Percentiles rank a stretch among this genome's conserved stretches.
phyloP scores from a whole-genome alignment of 2,329 filamentous ascomycete species.

The Mollisiaceae sp. region DNA sequence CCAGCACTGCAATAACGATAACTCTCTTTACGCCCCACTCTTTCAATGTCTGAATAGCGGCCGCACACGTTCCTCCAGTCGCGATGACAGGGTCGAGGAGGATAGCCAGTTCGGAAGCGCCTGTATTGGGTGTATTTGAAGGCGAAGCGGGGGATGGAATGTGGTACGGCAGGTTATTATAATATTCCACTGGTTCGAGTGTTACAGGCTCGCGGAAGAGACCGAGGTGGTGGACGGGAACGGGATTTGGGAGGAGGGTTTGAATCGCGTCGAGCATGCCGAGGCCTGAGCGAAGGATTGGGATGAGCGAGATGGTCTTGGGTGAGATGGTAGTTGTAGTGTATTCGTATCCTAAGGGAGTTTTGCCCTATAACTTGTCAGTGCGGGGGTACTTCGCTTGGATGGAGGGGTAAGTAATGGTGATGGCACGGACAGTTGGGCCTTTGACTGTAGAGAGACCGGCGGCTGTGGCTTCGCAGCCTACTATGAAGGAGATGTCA shows the following conservation, averaged over 20 bases:
- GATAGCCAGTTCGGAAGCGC: constrained; percentile 69
- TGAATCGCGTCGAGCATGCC: constrained; percentile 90
- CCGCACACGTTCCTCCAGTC: constrained; percentile 86
- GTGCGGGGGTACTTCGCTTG: neutral
- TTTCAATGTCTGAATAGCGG: constrained; percentile 84
- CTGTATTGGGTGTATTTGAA: constrained; percentile 45
- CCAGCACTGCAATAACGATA: constrained; percentile 77
- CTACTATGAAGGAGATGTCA: constrained; percentile 84
- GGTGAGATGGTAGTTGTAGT: constrained; percentile 62
- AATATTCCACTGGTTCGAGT: constrained; percentile 92
- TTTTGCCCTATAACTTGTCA: constrained; percentile 65
- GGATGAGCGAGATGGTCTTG: constrained; percentile 79
- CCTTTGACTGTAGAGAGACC: constrained; percentile 62
- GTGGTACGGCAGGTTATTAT: constrained; percentile 92
- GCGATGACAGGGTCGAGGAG: constrained; percentile 92
- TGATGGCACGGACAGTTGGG: constrained; percentile 61
- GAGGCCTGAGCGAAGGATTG: constrained; percentile 89
- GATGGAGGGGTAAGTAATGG: constrained; percentile 15
- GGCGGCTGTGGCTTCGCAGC: constrained; percentile 76
- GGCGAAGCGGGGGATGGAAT: constrained; percentile 48
- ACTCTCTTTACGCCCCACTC: constrained; percentile 92
- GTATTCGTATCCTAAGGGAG: constrained; percentile 80
- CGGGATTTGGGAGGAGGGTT: constrained; percentile 77
- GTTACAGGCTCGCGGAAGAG: constrained; percentile 90
- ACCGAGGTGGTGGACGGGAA: constrained; percentile 90